phyloP scores from a whole-genome alignment of 2,329 filamentous ascomycete species.

The Ceratocystis alfenasii region DNA sequence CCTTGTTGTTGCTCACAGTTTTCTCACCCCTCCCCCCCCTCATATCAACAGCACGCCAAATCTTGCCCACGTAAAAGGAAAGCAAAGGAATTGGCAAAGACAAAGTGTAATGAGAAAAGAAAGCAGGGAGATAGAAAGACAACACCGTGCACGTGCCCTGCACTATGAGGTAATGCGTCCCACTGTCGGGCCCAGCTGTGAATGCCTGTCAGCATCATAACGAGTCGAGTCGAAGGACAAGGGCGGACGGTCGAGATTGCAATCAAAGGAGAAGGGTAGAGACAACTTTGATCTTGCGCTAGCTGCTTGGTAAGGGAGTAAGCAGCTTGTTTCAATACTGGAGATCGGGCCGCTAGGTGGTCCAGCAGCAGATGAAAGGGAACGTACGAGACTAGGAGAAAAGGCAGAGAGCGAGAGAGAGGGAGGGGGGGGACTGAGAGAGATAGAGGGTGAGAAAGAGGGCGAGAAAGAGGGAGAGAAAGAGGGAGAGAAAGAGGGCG shows the following conservation, averaged over 20 bases:
- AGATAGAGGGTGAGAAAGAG: background rate
- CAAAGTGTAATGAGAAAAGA: background rate
- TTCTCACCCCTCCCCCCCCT: background rate
- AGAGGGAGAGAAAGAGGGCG: background rate
- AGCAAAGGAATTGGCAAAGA: background rate
- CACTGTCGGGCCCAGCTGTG: constrained; percentile 1
- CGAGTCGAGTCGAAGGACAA: background rate
- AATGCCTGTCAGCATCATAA: background rate
- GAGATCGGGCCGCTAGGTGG: background rate
- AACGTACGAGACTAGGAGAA: background rate
- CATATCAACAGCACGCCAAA: background rate
- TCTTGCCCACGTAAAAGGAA: background rate
- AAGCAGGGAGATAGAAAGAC: background rate
- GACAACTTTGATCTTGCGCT: background rate
- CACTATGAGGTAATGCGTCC: constrained; percentile 10
- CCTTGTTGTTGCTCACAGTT: background rate
- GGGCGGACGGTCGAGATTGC: background rate
- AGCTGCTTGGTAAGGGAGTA: background rate
- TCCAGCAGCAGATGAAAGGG: background rate
- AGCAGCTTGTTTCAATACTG: background rate
- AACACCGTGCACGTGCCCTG: background rate
- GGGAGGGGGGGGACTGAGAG: too few relatives aligned
- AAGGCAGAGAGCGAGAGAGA: background rate
- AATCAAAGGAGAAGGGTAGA: background rate
- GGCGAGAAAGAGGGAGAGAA: background rate